These are phyloP conservation scores for Colletotrichum sp. DNA, from an alignment of 2,329 filamentous ascomycete genomes.

Conservation along the genomic window DNA sequence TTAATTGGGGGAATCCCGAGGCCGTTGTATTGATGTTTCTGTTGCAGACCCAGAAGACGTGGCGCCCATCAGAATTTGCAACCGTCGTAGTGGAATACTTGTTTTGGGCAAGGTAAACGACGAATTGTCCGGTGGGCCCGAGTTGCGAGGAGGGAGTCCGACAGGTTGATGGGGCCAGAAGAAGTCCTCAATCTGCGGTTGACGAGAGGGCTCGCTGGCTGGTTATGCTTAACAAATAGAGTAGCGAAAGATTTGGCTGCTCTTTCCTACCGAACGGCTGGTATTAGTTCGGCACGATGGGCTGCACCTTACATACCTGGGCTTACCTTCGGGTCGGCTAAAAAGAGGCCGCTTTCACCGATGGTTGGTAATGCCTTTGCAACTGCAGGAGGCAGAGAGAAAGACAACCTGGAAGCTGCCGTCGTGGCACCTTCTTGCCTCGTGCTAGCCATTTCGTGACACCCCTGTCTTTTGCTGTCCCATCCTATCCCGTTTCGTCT, in stretches of 20 bases:
- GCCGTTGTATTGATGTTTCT: background rate
- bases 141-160: background rate
- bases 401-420: background rate
- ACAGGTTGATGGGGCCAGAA: background rate
- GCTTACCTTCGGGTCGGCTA: background rate
- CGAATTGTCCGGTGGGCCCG: background rate
- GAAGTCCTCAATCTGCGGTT: background rate
- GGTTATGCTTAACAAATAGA: background rate
- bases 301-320: background rate
- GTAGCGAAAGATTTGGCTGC: background rate
- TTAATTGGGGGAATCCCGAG: background rate
- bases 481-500: conserved; percentile 9
- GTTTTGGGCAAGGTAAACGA: background rate
- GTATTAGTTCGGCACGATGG: background rate
- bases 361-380: background rate
- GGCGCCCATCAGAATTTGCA: background rate
- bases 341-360: background rate
- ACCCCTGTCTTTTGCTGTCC: conserved; percentile 4
- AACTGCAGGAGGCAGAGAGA: background rate
- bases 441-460: conserved; percentile 8
- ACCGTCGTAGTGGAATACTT: background rate
- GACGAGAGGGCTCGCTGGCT: background rate
- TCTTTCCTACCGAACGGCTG: background rate
- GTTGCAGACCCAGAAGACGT: background rate
- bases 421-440: conserved; percentile 19